Percentiles rank a stretch among this genome's conserved stretches.
These are phyloP conservation scores for Leccinum fibrillosum DNA, from an alignment of 768 basidiomycete species.

Conservation along the genomic window DNA sequence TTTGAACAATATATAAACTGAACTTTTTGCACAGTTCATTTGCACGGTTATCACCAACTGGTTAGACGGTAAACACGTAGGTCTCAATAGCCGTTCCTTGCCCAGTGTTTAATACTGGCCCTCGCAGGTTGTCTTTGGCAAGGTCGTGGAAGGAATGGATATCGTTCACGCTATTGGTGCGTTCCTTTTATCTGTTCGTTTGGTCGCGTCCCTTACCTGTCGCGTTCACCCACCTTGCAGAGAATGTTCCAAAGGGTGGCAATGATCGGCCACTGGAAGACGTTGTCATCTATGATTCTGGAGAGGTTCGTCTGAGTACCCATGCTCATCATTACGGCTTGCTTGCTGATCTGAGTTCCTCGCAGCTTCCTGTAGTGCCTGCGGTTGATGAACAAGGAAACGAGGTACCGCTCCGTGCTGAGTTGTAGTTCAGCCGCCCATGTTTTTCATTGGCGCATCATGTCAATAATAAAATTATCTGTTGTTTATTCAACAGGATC, in stretches of 20 bases:
- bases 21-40: conserved; percentile 66
- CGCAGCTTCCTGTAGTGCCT: conserved; percentile 52
- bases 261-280: conserved; percentile 75
- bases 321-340: conserved; percentile 12
- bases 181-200: conserved; percentile 16
- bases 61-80: conserved; percentile 87
- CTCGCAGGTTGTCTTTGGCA: conserved; percentile 84
- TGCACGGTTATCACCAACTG: conserved; percentile 83
- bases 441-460: conserved; percentile 34
- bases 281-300: conserved; percentile 77
- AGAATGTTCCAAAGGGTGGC: conserved; percentile 66
- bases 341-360: conserved; percentile 1
- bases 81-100: conserved; percentile 13
- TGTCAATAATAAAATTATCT: conserved; percentile 50
- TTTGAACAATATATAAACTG: neutral
- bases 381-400: conserved; percentile 64
- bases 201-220: neutral
- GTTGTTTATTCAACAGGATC: conserved; percentile 49
- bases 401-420: conserved; percentile 91
- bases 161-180: conserved; percentile 72
- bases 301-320: conserved; percentile 61
- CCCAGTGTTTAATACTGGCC: conserved; percentile 1
- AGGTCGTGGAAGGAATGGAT: conserved; percentile 90
- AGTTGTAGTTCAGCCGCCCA: conserved; percentile 66
- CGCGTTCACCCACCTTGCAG: conserved; percentile 38